Evolutionary conservation across 371 early-diverging fungal species (phyloP), one percentile per base, ranked within the genome.

Genomic region (Mucor sp.): DNA sequence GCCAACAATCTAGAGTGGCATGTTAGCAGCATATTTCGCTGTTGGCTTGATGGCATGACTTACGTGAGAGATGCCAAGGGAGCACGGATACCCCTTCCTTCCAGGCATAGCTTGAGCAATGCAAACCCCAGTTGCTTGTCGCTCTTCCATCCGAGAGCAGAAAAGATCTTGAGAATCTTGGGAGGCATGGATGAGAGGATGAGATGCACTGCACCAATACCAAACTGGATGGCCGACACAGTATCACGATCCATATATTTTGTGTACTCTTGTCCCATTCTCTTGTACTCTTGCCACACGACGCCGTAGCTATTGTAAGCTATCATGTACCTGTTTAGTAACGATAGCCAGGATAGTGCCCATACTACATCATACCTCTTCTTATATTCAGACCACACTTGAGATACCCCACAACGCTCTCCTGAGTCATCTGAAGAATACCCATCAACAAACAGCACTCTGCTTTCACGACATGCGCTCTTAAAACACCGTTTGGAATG

Each of bases 121-220:
- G 85, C 84, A 67, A 87, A 84, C 0, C 88, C 90, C 33, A 88
- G 69, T 14, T 84, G 80, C 63, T 84, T 84, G 66, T 89, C 85
- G 32, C 83, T 82, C 53, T 80, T 75, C 81, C 85, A 87, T 6
- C 87, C 88, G 25, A 88, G 75, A 4, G 77, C 71, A 30, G 82
- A 77, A 60, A 86, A 79, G 8, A 85, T 78, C 19, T 83, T 81
- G 7, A 85, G 74, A 11, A 89, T 82, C 61, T 87, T 87, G 53
- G 79, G 64, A 0, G 90, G 88, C 74, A 89, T 76, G 1, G 85
- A 84, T 0, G 90, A 86, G 19, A 89, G 58, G 1, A 89, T 78
- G 6, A 87, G 74, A 60, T 89, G 82, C 27, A 86, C 85, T 7
- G 88, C 81, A 25, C 90, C 90, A 68, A 87, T 80, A 25, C 89